phyloP scores from a whole-genome alignment of 345 rosid species.

The Syzygium aromaticum region DNA sequence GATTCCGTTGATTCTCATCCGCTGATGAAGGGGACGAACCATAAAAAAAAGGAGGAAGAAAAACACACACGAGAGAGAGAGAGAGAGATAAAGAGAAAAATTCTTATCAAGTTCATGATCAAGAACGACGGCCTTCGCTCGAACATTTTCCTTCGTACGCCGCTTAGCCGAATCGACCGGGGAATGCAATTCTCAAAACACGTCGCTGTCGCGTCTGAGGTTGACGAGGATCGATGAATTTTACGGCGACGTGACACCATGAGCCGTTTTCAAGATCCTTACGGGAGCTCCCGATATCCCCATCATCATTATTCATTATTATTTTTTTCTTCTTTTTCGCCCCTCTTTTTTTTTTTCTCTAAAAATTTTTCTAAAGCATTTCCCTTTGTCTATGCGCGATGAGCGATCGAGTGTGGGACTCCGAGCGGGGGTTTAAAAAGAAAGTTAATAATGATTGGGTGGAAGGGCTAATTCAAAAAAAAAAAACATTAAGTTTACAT shows the following conservation, averaged over 20 bases:
- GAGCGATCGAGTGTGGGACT: neutral
- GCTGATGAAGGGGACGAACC: neutral
- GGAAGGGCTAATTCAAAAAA: neutral
- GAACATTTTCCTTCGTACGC: neutral
- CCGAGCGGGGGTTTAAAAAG: neutral
- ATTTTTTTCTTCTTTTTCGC: neutral
- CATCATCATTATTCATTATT: neutral
- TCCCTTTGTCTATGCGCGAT: neutral
- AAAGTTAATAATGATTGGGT: neutral
- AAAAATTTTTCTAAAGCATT: neutral
- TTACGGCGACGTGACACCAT: conserved; percentile 4
- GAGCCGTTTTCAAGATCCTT: neutral
- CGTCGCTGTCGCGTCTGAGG: neutral
- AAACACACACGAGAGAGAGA: neutral
- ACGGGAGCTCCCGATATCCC: neutral
- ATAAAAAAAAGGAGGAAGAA: neutral
- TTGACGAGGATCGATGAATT: neutral
- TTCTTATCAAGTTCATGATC: neutral
- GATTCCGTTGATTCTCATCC: neutral
- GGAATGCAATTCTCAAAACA: neutral
- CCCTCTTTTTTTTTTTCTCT: neutral
- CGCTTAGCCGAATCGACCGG: neutral
- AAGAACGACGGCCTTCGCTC: neutral
- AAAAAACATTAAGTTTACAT: no score
- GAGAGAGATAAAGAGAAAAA: neutral